Base-by-base conservation (phyloP, 768 basidiomycete species). In the Porpolomopsis calyptriformis region DNA sequence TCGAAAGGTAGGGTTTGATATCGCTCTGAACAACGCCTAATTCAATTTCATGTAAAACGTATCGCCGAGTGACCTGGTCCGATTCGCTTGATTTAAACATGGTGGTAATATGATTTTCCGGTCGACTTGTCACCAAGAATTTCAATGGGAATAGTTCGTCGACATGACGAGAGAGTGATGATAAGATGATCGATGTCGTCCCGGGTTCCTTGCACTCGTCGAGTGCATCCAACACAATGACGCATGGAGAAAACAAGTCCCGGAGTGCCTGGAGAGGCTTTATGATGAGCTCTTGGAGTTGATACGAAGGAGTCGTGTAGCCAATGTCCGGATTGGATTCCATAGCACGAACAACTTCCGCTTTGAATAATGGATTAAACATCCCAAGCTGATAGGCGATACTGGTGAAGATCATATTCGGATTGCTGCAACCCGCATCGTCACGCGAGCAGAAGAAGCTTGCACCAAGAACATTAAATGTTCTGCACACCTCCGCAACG, bases 341-440 rank as follows among this genome's bases (percentile, higher is more conserved):
- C 29, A 31, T 14, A 7, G 14, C 29, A 14, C 14, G 29, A 31
- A 14, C 7, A 31, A 31, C 29, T 14, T 31, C 29, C 14, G 7
- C 29, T 31, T 31, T 31, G 29, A 31, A 31, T 14, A 14, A 31
- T 7, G 29, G 29, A 14, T 31, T 31, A 14, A 31, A 31, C 0
- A 41, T 18, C 6, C 53, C 52, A 2, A 68, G 49, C 25, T 67
- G 65, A 3, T 55, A 59, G 1, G 59, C 60, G 22, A 68, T 45
- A 0, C 65, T 63, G 1, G 63, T 48, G 9, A 65, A 41, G 4
- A 68, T 50, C 7, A 52, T 49, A 20, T 44, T 52, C 2, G 55
- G 54, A 6, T 53, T 51, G 1, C 53, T 56, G 7, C 61, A 52
- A 20, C 52, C 55, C 9, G 49, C 36, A 25, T 57, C 57, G 10